Percentiles rank a stretch among this genome's conserved stretches.
Evolutionary conservation across 2,329 filamentous ascomycete species (phyloP).

Genomic region (Colletotrichum sp.): DNA sequence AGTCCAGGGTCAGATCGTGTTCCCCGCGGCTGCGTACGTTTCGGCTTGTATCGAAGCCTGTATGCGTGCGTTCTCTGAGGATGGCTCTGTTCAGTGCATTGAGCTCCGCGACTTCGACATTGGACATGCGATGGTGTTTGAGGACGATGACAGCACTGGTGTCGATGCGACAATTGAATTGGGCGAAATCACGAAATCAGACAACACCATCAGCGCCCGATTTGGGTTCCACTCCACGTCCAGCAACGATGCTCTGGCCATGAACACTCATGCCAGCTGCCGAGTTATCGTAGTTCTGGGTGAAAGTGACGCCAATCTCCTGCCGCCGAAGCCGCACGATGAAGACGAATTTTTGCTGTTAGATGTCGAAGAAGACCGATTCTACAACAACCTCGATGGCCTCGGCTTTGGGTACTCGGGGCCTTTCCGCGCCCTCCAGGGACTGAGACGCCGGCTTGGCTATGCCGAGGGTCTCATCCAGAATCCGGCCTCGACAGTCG

Average conservation of each 20-base stretch:
- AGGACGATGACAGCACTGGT: not conserved
- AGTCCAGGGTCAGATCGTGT: slow-evolving; percentile 40
- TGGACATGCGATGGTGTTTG: not conserved
- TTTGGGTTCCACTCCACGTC: not conserved
- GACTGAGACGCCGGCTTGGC: not conserved
- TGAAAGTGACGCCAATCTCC: not conserved
- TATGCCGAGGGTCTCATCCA: not conserved
- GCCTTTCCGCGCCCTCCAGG: not conserved
- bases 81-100: not conserved
- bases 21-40: slow-evolving; percentile 48
- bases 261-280: not conserved
- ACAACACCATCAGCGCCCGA: not conserved
- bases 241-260: not conserved
- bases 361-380: not conserved
- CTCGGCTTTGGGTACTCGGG: not conserved
- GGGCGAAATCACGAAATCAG: not conserved
- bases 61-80: not conserved
- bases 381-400: not conserved
- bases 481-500: not conserved
- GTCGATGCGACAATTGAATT: not conserved
- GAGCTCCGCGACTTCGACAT: slow-evolving; percentile 33
- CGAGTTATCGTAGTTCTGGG: not conserved
- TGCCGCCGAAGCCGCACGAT: not conserved
- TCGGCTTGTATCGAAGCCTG: not conserved
- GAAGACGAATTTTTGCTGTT: not conserved